Base-by-base conservation (phyloP, 1,284 basidiomycete species). In the Tilletia walkeri region DNA sequence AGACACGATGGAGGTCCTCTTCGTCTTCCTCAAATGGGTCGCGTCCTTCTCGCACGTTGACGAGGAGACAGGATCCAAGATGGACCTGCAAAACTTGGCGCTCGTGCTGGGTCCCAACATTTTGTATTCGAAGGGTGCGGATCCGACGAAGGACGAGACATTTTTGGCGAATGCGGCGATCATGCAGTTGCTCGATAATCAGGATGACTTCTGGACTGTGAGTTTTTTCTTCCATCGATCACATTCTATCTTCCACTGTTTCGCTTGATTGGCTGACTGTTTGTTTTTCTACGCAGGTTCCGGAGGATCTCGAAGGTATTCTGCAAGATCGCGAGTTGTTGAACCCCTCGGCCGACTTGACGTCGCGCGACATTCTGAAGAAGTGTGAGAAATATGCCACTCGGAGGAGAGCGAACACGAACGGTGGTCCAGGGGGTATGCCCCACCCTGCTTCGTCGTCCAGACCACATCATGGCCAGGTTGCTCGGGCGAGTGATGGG, bases 21-120 rank as follows among this genome's bases (percentile, higher is more conserved):
- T 97, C 82, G 94, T 97, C 20, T 99, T 99, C 86, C 87, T 99
- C 77, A 95, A 96, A 84, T 99, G 96, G 96, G 95, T 99, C 1
- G 95, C 95, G 4, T 95, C 94, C 4, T 99, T 99, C 84, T 94
- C 95, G 61, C 95, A 99, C 85, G 89, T 96, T 85, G 95, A 99
- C 82, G 95, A 95, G 80, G 94, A 95, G 84, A 98, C 95, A 0
- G 95, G 95, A 49, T 95, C 92, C 86, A 95, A 95, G 86, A 99
- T 99, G 95, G 95, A 99, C 84, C 86, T 98, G 66, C 88, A 89
- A 47, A 99, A 99, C 83, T 87, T 99, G 74, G 94, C 95, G n/a
- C 97, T 94, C 14, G 96, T 99, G 83, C 94, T 99, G 76, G 92
- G 92, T 78, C 96, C 96, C 6, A 97, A 93, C 79, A 96, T 99